Conservation (phyloP, 2,329 filamentous ascomycete species). For the Rhynchosporium secalis region DNA sequence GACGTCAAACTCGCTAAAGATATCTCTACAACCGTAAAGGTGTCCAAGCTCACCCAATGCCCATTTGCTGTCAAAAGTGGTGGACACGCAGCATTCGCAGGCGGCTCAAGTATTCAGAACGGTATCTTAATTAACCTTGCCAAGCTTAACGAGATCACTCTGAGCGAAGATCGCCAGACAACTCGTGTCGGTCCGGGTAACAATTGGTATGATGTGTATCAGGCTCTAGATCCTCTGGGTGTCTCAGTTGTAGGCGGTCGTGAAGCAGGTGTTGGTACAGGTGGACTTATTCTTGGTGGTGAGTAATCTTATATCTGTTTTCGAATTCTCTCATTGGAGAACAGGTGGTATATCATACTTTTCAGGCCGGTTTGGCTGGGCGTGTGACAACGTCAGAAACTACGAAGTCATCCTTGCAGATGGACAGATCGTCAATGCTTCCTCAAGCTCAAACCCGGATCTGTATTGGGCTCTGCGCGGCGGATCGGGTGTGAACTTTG, state of each 20-base stretch:
- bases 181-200: constrained; percentile 41
- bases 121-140: constrained; percentile 52
- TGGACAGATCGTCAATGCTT: constrained; percentile 36
- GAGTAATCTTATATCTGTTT: not conserved
- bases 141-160: constrained; percentile 30
- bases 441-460: constrained; percentile 30
- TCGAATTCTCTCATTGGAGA: constrained; percentile 26
- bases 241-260: constrained; percentile 43
- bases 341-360: constrained; percentile 32
- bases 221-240: constrained; percentile 37
- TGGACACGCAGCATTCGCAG: constrained; percentile 39
- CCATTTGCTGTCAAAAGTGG: constrained; percentile 32
- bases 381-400: constrained; percentile 27
- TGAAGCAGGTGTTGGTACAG: constrained; percentile 30
- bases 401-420: constrained; percentile 40
- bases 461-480: constrained; percentile 41
- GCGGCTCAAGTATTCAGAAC: constrained; percentile 51
- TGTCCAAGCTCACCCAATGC: constrained; percentile 22
- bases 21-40: constrained; percentile 26
- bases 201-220: constrained; percentile 44
- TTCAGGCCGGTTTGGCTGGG: constrained; percentile 26
- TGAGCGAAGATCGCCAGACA: constrained; percentile 33
- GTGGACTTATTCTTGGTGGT: constrained; percentile 33
- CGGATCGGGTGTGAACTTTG: constrained; percentile 36
- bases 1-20: constrained; percentile 23